Evolutionary conservation across 352 stramenopile species (phyloP), one percentile per base, ranked within the genome.

Genomic region (Globisporangium heterothallicum): DNA sequence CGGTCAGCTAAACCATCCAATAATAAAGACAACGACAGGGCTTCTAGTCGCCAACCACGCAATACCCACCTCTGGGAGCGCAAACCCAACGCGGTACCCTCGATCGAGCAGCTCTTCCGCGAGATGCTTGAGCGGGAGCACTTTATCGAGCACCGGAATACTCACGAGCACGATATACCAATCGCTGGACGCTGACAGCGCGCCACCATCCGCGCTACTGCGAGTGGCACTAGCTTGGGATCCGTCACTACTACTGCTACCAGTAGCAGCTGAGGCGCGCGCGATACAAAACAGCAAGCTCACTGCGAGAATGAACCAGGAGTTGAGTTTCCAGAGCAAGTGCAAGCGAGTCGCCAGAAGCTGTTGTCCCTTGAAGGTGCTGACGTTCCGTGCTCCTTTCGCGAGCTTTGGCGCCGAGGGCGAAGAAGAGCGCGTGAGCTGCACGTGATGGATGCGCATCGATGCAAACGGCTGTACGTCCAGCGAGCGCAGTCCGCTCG

Each of bases 81-180:
- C 80, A 54, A 92, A 88, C 27, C 80, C 79, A 27, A 94, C 78
- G 42, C 77, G 81, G 38, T 84, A 84, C 22, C 84, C 84, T 30
- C 81, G 79, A 29, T 75, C 64, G 19, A 92, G 61, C 42, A 94
- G 56, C 30, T 88, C 74, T 46, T 88, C 74, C 9, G 80, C 81
- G 32, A 94, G 51, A 51, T 86, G 74, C 52, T 88, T 88, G 48
- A 94, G 73, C 43, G 84, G 84, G 48, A 90, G 66, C 53, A 92
- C 78, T 53, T 85, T 86, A 53, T 94, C 79, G 43, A 91, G 57
- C 45, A 89, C 74, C n/a, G 84, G 84, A 43, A 94, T 84, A 61
- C 78, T 89, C 53, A 92, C 81, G 18, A 94, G 64, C 41, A 90
- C 81, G 29, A 94, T 61, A 67, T 94, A 92, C 49, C 81, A 61